Evolutionary conservation across 176 grass and related monocot genomes (phyloP).

Genomic region (Leersia perrieri): DNA sequence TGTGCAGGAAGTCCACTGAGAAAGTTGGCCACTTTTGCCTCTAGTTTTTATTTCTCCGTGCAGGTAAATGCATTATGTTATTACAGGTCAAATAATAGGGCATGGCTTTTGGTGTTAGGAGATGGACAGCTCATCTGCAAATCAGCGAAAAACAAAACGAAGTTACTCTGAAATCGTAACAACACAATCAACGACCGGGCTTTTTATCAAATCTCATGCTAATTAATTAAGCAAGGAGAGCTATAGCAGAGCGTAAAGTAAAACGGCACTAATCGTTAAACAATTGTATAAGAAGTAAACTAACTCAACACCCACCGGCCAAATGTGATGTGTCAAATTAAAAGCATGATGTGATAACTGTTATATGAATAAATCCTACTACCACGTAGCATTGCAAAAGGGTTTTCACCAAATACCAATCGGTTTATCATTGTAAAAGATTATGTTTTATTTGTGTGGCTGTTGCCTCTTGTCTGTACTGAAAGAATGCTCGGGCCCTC

Average conservation of each 20-base stretch:
- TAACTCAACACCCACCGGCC: conserved; percentile 41
- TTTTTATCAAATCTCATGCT: conserved; percentile 36
- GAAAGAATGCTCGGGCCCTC: background rate
- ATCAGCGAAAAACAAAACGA: conserved; percentile 4
- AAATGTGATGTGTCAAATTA: conserved; percentile 25
- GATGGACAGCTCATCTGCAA: conserved; percentile 44
- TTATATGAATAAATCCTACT: background rate
- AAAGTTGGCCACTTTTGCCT: conserved; percentile 35
- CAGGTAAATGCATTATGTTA: conserved; percentile 38
- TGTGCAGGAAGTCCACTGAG: conserved; percentile 52
- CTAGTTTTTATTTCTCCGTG: conserved; percentile 32
- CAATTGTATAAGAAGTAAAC: conserved; percentile 17
- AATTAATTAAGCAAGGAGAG: conserved; percentile 24
- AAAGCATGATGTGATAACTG: conserved; percentile 18
- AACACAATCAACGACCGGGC: conserved; percentile 28
- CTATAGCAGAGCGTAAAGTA: background rate
- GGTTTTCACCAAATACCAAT: background rate
- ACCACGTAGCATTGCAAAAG: background rate
- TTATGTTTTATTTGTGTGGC: background rate
- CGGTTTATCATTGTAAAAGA: background rate
- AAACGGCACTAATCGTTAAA: conserved; percentile 3
- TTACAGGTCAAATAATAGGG: conserved; percentile 38
- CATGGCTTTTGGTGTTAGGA: conserved; percentile 40
- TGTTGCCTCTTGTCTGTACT: background rate
- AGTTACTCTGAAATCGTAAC: conserved; percentile 7